Base-by-base conservation (phyloP, 2,329 filamentous ascomycete genomes). In the Aspergillus tamarii region DNA sequence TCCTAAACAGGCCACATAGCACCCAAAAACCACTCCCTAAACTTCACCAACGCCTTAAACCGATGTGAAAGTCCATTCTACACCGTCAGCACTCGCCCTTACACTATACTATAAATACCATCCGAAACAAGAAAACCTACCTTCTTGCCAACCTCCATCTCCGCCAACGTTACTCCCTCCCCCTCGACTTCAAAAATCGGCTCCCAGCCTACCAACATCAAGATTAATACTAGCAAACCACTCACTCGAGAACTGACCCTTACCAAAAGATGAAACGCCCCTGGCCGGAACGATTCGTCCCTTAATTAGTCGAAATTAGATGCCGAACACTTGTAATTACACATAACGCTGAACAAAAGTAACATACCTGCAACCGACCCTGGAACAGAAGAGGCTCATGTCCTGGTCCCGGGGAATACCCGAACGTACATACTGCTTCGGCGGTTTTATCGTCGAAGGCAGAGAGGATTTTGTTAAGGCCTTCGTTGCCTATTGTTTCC, bases 341-440 rank as follows among this genome's bases (percentile, higher is more conserved):
- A 19, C 9, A 14, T 14, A 23, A 5, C 3, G 36, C 26, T 23
- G 21, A 26, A 19, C 4, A 21, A 23, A 23, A 23, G n/a, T 23
- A 39, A 26, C n/a, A 11, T 50, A 70, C 70, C 41, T 68, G 36
- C 16, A 72, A 61, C 58, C 66, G 68, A 39, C 93, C 93, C 79
- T 97, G 92, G 78, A 97, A 97, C 19, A 96, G 83, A 23, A 94
- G 82, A 1, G 91, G 88, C 73, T 94, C 87, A 56, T 90, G 83
- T 5, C 90, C 91, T 1, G 92, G 93, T 0, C 93, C 93, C 66
- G 88, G 84, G 54, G 87, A 93, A 80, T 93, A 96, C 28, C 87
- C 93, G 78, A 97, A 96, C 0, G 93, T 96, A 80, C 93, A 96
- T 39, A 97, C 91, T 19, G 93, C 93, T 79, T 94, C 88, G 43